Base-by-base conservation (phyloP, 2,329 filamentous ascomycete genomes). In the Erysiphe neolycopersici region DNA sequence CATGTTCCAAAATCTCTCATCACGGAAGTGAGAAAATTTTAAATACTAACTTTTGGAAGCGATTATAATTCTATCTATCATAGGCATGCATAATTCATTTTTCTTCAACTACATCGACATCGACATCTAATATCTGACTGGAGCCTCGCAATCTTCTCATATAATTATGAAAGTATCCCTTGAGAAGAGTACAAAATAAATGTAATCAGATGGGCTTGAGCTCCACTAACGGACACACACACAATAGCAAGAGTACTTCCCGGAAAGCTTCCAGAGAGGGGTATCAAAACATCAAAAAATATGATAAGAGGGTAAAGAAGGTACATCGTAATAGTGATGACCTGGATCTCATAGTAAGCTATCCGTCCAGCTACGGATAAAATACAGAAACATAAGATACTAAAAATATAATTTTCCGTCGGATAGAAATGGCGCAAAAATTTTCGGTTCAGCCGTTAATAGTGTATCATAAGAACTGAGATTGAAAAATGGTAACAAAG, bases 371-470 rank as follows among this genome's bases (percentile, higher is more conserved):
- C 9, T 14, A n/a, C 12, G 32, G 12, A n/a, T 33, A 33, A n/a
- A 33, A n/a, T 26, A 26, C 22, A 5, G 22, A 26, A 9, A 26
- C 5, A n/a, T 33, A n/a, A 33, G 32, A 33, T 33, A 33, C n/a
- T n/a, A 1, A 13, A 5, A n/a, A 33, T 33, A 14, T 13, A n/a
- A 2, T 33, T 33, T 33, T 33, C 32, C 32, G 32, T 33, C n/a
- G 9, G n/a, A 33, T 5, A 33, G 12, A 14, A 14, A 30, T 26
- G 14, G 13, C 17, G 49, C 49, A 52, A 52, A 53, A 55, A 51
- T 55, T 56, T 56, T 55, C 53, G 50, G 48, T 46, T 45, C 43
- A 49, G 50, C 53, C 52, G 49, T 33, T 33, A 14, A 54, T 53
- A 50, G 51, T 45, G 46, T 47, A 47, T 49, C 45, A 44, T 32